Base-by-base conservation (phyloP, 257 asterid genomes). In the Rehmannia glutinosa region DNA sequence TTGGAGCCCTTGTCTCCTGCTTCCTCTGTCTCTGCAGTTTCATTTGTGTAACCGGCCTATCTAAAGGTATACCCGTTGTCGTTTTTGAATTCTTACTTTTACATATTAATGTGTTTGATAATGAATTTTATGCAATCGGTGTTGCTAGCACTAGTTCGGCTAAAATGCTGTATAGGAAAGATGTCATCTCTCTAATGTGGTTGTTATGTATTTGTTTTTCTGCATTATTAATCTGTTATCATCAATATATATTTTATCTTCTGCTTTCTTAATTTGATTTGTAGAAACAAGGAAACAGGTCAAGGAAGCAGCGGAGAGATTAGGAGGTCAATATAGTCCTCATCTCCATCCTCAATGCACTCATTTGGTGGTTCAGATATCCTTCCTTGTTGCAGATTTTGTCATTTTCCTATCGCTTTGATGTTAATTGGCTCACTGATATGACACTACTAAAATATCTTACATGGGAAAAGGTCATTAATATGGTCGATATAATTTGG, bases 281-380 rank as follows among this genome's bases (percentile, higher is more conserved):
- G 71, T 80, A 91, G 99, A 94, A 82, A 89, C 96, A 42, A 80
- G 99, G 83, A 88, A 82, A 67, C 99, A 94, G 82, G 99, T 94
- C 70, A 87, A 82, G 91, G 95, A 92, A 73, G 99, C 99, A 63
- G 84, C 97, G 0, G 90, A 85, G 86, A 88, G 86, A 77, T 73
- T 94, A 76, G 97, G 97, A 69, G 99, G 99, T 33, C 87, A 75
- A 78, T 94, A 94, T 72, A 94, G 99, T 72, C 90, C 97, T 17
- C 87, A 91, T 82, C 86, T 94, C 73, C 97, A 91, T 72, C 91
- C 93, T 64, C 95, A 84, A 8, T 94, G 99, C 85, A 94, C 97
- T 39, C 99, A 94, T 79, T 82, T 94, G 97, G 96, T 94, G 76
- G 99, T 91, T 80, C 96, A 91, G 77, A 94, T 94, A 94, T 94